These are phyloP conservation scores for Leishmania guyanensis DNA, from an alignment of 208 protist genomes.

Conservation along the genomic window DNA sequence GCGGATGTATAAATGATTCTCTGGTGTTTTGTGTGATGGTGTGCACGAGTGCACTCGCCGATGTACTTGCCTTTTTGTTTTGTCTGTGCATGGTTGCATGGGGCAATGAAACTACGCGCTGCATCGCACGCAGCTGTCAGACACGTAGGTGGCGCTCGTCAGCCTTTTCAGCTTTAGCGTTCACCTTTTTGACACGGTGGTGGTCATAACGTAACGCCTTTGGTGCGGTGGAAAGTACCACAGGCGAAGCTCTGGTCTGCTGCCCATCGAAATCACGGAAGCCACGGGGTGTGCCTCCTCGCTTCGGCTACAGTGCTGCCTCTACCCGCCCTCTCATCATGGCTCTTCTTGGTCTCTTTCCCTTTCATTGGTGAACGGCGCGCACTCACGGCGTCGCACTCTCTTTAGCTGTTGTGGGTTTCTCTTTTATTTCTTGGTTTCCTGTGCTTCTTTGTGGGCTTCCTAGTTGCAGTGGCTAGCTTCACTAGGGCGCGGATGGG, in stretches of 20 bases:
- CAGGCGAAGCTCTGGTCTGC: not conserved
- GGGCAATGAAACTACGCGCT: not conserved
- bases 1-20: slow-evolving; percentile 7
- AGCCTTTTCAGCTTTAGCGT: not conserved
- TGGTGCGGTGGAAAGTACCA: not conserved
- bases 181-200: not conserved
- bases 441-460: not conserved
- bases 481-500: not conserved
- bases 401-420: not conserved
- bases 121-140: not conserved
- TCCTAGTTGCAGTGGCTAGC: not conserved
- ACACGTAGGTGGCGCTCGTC: not conserved
- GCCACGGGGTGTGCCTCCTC: not conserved
- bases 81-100: not conserved
- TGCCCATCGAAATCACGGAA: not conserved
- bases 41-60: slow-evolving; percentile 1
- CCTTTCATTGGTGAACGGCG: not conserved
- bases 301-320: not conserved
- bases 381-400: too few relatives aligned
- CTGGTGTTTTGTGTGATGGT: not conserved
- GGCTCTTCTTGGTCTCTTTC: not conserved
- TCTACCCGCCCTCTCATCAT: not conserved
- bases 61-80: slow-evolving; percentile 19
- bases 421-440: not conserved
- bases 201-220: not conserved